A percentile compares a stretch with the other conserved stretches of the same genome.
These are phyloP conservation scores for Phanerochaete sordida DNA, from an alignment of 768 basidiomycete genomes.

Conservation along the genomic window DNA sequence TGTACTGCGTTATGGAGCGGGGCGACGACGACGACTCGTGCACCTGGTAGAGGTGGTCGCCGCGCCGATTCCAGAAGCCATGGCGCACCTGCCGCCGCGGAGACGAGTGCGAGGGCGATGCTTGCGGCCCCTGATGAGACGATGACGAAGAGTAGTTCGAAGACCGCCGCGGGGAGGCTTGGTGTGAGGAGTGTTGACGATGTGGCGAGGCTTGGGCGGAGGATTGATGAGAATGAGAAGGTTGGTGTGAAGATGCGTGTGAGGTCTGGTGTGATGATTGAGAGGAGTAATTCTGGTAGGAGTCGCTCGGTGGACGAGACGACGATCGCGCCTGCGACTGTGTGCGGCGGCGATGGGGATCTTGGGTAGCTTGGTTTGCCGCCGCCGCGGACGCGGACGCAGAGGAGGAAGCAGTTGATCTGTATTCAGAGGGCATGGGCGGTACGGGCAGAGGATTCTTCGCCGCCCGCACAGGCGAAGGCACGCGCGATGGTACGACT, in stretches of 20 bases:
- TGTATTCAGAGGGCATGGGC: constrained; percentile 14
- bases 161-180: not conserved
- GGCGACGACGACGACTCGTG: not conserved
- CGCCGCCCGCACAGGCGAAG: not conserved
- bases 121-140: constrained; percentile 22
- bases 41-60: constrained; percentile 50
- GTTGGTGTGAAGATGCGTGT: not conserved
- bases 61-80: constrained; percentile 75
- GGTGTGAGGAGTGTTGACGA: not conserved
- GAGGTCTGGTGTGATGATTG: constrained; percentile 1
- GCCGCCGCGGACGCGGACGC: constrained; percentile 1
- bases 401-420: constrained; percentile 1
- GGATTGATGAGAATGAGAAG: not conserved
- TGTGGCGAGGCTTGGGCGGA: not conserved
- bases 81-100: constrained; percentile 34
- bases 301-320: not conserved
- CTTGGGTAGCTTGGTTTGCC: not conserved
- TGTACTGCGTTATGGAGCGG: constrained; percentile 31
- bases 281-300: not conserved
- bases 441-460: constrained; percentile 25
- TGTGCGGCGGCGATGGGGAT: not conserved
- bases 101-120: constrained; percentile 19
- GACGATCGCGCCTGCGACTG: not conserved
- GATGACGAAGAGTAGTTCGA: constrained; percentile 15
- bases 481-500: not conserved